A percentile compares a stretch with the other conserved stretches of the same genome.
Conservation (phyloP, 73 alveolate species). For the Paramecium sexaurelia region DNA sequence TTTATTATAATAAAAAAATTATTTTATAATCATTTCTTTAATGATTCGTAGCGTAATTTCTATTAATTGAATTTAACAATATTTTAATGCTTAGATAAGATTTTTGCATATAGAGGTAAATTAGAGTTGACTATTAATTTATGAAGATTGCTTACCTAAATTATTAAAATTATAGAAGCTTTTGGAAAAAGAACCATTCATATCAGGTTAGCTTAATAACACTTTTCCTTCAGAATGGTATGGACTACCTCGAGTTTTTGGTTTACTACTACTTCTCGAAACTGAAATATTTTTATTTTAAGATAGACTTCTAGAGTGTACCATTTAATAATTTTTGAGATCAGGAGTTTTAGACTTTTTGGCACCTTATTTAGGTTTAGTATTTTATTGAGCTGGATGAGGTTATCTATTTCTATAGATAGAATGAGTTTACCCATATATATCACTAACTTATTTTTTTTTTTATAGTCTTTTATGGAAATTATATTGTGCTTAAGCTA, state of each 20-base stretch:
- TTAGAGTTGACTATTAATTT: background rate
- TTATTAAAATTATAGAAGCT: constrained; percentile 42
- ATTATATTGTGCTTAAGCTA: constrained; percentile 22
- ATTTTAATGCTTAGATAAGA: background rate
- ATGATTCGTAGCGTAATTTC: background rate
- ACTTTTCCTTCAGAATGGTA: constrained; percentile 27
- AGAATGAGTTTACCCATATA: background rate
- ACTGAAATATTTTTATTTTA: background rate
- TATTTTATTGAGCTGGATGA: background rate
- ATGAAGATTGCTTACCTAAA: background rate
- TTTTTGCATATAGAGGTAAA: constrained; percentile 22
- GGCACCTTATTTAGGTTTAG: background rate
- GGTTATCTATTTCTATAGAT: background rate
- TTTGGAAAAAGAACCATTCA: background rate
- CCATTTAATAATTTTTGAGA: constrained; percentile 2
- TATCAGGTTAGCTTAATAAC: constrained; percentile 20
- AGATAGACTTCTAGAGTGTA: constrained; percentile 12
- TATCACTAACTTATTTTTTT: background rate
- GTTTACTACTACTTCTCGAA: constrained; percentile 31
- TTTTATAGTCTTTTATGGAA: background rate
- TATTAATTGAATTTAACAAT: background rate
- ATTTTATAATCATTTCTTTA: background rate
- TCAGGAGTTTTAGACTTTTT: constrained; percentile 45
- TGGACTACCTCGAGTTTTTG: constrained; percentile 44
- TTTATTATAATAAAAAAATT: background rate